phyloP scores from a whole-genome alignment of 805 yeast genomes.

The Ogataea methanolica region DNA sequence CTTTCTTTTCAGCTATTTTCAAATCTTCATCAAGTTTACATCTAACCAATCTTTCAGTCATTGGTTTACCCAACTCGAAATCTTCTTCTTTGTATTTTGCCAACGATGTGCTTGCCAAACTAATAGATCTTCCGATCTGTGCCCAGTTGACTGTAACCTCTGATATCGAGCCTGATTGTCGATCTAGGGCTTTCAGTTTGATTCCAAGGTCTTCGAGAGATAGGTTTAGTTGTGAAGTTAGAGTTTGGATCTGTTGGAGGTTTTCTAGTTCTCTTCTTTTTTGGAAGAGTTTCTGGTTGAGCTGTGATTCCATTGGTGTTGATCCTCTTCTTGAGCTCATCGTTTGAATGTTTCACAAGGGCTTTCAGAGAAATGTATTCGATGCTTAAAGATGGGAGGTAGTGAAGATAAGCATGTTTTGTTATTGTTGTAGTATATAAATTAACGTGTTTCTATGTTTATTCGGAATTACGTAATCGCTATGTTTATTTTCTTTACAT shows the following conservation, averaged over 20 bases:
- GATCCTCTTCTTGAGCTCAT: slow-evolving; percentile 13
- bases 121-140: slow-evolving; percentile 53
- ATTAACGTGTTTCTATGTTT: neutral
- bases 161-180: slow-evolving; percentile 59
- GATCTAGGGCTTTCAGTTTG: slow-evolving; percentile 43
- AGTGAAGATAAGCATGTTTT: too few relatives aligned
- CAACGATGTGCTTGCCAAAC: slow-evolving; percentile 54
- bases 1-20: slow-evolving; percentile 12
- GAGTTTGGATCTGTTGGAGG: slow-evolving; percentile 42
- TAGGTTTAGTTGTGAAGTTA: slow-evolving; percentile 40
- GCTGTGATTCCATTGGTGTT: slow-evolving; percentile 11
- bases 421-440: too few relatives aligned
- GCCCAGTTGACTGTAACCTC: slow-evolving; percentile 62
- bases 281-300: slow-evolving; percentile 30
- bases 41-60: slow-evolving; percentile 65
- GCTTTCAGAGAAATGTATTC: neutral
- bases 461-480: neutral
- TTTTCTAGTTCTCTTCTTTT: slow-evolving; percentile 49
- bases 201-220: slow-evolving; percentile 46
- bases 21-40: slow-evolving; percentile 44
- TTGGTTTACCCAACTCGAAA: slow-evolving; percentile 40
- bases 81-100: slow-evolving; percentile 39
- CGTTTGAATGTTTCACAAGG: neutral
- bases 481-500: too few relatives aligned
- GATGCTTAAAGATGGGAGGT: neutral